These are phyloP conservation scores for Metschnikowia cubensis DNA, from an alignment of 805 yeast genomes.

Conservation along the genomic window DNA sequence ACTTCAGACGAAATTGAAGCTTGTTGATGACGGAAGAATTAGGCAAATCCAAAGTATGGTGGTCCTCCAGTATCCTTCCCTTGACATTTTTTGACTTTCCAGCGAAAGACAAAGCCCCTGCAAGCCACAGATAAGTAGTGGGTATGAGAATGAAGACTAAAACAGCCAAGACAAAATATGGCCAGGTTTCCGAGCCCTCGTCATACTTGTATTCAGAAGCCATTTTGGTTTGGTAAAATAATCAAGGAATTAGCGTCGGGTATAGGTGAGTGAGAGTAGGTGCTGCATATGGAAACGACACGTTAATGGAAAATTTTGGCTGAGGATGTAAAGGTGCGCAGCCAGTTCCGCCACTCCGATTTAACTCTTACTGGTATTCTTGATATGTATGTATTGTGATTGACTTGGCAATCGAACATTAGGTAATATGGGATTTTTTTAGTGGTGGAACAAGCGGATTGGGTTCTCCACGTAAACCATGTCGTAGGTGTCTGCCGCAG, in stretches of 20 bases:
- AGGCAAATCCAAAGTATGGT: constrained; percentile 26
- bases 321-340: not conserved
- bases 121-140: constrained; percentile 39
- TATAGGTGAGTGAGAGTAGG: not conserved
- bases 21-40: constrained; percentile 21
- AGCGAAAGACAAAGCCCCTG: constrained; percentile 15
- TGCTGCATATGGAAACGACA: constrained; percentile 5
- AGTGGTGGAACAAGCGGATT: constrained; percentile 97
- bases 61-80: constrained; percentile 32
- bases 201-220: constrained; percentile 69
- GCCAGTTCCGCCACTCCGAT: not conserved
- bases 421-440: constrained; percentile 13
- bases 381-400: not conserved
- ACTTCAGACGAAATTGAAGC: constrained; percentile 26
- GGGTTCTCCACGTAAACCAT: constrained; percentile 95
- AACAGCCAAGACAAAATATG: constrained; percentile 76
- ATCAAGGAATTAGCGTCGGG: not conserved
- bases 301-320: constrained; percentile 5
- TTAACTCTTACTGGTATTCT: not conserved
- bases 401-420: not conserved
- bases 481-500: constrained; percentile 88
- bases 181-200: constrained; percentile 91
- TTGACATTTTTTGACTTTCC: constrained; percentile 20
- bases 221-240: constrained; percentile 19
- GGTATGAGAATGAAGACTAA: constrained; percentile 68